Evolutionary conservation across 2,329 filamentous ascomycete genomes (phyloP).

Genomic region (Celoporthe dispersa): DNA sequence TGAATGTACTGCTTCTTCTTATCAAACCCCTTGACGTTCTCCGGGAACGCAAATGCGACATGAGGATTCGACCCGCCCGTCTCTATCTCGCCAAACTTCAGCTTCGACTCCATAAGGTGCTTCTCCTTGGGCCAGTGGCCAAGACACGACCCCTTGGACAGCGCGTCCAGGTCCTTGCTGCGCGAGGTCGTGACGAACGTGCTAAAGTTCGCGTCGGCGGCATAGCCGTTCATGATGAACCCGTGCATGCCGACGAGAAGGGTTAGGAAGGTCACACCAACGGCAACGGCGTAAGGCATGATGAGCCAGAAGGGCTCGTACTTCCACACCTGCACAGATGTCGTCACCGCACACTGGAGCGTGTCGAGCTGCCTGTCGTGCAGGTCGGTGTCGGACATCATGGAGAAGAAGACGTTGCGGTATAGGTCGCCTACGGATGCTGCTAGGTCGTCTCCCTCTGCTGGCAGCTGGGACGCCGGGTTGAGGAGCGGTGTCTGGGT

Average conservation of each 20-base stretch:
- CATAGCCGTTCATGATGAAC: conserved; percentile 26
- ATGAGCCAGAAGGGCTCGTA: conserved; percentile 30
- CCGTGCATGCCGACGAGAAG: conserved; percentile 25
- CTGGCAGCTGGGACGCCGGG: conserved; percentile 16
- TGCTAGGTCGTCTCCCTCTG: conserved; percentile 19
- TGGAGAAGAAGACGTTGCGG: conserved; percentile 27
- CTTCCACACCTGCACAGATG: conserved; percentile 28
- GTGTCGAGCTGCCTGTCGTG: conserved; percentile 17
- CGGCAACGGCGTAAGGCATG: conserved; percentile 28
- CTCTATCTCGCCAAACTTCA: conserved; percentile 27
- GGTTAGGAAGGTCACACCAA: conserved; percentile 21
- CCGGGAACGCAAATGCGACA: conserved; percentile 22
- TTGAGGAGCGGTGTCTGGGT: conserved; percentile 25
- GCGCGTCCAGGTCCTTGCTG: conserved; percentile 24
- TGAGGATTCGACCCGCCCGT: conserved; percentile 10
- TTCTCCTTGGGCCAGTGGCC: conserved; percentile 29
- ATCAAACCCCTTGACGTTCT: conserved; percentile 20
- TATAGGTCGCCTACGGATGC: conserved; percentile 18
- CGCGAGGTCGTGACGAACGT: conserved; percentile 27
- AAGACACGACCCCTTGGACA: conserved; percentile 21
- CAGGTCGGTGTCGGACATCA: conserved; percentile 25
- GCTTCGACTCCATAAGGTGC: conserved; percentile 20
- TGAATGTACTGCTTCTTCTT: conserved; percentile 19
- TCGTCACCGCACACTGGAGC: conserved; percentile 15
- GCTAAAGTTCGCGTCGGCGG: conserved; percentile 25